These are phyloP conservation scores for Tieghemiomyces parasiticus DNA, from an alignment of 192 early-diverging fungal genomes.

Conservation along the genomic window DNA sequence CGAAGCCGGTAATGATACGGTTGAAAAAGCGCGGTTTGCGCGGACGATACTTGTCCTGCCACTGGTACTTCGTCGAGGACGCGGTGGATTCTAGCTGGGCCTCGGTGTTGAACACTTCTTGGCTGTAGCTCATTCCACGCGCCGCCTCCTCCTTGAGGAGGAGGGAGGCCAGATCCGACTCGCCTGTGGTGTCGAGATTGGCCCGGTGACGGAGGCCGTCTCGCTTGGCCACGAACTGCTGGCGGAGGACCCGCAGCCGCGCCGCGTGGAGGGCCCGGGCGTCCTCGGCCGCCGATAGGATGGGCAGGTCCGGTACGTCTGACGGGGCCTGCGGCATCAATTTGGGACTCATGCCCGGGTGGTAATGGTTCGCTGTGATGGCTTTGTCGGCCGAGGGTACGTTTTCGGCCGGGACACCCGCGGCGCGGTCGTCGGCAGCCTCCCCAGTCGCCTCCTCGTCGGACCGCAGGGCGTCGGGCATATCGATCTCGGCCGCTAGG, in stretches of 20 bases:
- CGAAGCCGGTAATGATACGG: conserved; percentile 92
- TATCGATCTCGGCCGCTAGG: conserved; percentile 31
- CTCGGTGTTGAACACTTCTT: conserved; percentile 65
- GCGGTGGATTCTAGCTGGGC: no score
- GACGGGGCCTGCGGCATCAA: neutral
- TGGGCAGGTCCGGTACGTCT: conserved; percentile 22
- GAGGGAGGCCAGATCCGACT: conserved; percentile 18
- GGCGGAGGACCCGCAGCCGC: neutral
- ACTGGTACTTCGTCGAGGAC: conserved; percentile 48
- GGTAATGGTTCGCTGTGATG: neutral
- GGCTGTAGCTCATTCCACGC: conserved; percentile 60
- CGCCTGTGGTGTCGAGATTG: conserved; percentile 7
- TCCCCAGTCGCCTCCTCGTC: conserved; percentile 20
- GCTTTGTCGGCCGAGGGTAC: neutral
- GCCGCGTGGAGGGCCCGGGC: neutral
- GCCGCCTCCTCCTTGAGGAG: conserved; percentile 57
- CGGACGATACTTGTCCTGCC: conserved; percentile 92
- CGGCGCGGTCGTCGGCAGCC: neutral
- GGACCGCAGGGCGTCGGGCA: no score
- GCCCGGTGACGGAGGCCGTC: neutral
- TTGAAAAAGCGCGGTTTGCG: conserved; percentile 94
- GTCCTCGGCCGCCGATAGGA: conserved; percentile 14
- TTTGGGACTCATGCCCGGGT: neutral
- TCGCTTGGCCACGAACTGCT: conserved; percentile 12
- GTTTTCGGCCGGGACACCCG: neutral